Base-by-base conservation (phyloP, 306 rosid species). In the Quercus robur region DNA sequence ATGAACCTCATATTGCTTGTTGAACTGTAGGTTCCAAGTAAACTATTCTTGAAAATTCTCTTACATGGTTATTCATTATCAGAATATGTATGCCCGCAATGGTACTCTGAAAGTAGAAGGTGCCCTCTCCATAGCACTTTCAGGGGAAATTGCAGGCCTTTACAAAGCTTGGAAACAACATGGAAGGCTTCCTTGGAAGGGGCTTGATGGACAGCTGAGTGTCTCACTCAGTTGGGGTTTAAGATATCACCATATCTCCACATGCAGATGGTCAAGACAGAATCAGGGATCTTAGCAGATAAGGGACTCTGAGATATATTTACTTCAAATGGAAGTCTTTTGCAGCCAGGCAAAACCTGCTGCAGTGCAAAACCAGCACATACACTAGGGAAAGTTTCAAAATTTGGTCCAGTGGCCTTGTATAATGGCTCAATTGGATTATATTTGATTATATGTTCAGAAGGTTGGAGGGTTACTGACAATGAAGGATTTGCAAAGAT, bases 91-190 rank as follows among this genome's bases (percentile, higher is more conserved):
- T 80, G 85, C 49, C 56, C 88, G 85, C 18, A 90, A 87, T 56
- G 55, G 85, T 52, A 79, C 87, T 75, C 70, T 86, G 57, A 93
- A 94, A 84, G 83, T 30, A 31, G 83, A 10, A 61, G 97, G 99
- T 5, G 83, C 85, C 46, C 91, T 94, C 66, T 87, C 99, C 0
- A 56, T 93, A 25, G 97, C 84, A 56, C 87, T 91, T 66, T 97
- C 97, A 2, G 97, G 94, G 58, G 90, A 91, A 72, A 88, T 94
- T 15, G 95, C 97, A 8, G 97, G 97, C 15, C 99, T 94, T 75
- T 82, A 85, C 76, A 31, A 75, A 66, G 95, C 79, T 26, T 94
- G 97, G 95, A 85, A 84, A 75, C 89, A 84, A 44, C 66, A 91
- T 31, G 99, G 97, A 66, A 90, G 72, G 88, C 91, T 93, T 75